These are phyloP conservation scores for Lichenothelia convexa DNA, from an alignment of 495 filamentous ascomycete species.

Conservation along the genomic window DNA sequence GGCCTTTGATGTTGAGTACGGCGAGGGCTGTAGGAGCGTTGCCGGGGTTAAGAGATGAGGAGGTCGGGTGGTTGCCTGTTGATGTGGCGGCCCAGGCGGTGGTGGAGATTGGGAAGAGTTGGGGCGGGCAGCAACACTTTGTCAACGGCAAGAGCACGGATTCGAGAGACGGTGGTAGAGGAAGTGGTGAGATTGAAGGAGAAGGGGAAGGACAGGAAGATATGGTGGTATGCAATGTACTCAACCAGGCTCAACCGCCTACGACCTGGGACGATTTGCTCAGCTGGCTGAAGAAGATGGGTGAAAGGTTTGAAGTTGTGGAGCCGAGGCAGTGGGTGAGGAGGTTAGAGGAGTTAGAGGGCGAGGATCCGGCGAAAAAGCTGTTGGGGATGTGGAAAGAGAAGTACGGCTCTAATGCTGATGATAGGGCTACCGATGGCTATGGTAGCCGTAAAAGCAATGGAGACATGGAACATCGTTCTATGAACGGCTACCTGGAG, in stretches of 20 bases:
- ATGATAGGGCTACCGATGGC: too few relatives aligned
- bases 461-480: conserved; percentile 23
- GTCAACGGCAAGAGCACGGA: too few relatives aligned
- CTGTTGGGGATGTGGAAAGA: conserved; percentile 31
- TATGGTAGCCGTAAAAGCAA: too few relatives aligned
- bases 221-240: conserved; percentile 28
- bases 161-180: neutral
- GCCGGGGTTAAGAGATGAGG: conserved; percentile 30
- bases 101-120: conserved; percentile 24
- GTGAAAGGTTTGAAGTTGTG: conserved; percentile 22
- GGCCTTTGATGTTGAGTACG: conserved; percentile 38
- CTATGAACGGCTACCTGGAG: conserved; percentile 20
- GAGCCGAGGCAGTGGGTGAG: conserved; percentile 24
- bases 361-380: too few relatives aligned
- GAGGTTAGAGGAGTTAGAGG: conserved; percentile 18
- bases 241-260: conserved; percentile 26
- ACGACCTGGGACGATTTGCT: conserved; percentile 28
- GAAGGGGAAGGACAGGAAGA: conserved; percentile 1
- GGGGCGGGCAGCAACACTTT: neutral
- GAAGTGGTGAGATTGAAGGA: too few relatives aligned
- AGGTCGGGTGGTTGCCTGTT: conserved; percentile 38
- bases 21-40: conserved; percentile 29
- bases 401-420: conserved; percentile 7
- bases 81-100: conserved; percentile 34
- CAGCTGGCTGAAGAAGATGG: conserved; percentile 20